Percentiles rank a stretch among this genome's conserved stretches.
These are phyloP conservation scores for Venturiaceae sp. DNA, from an alignment of 2,329 filamentous ascomycete species.

Conservation along the genomic window DNA sequence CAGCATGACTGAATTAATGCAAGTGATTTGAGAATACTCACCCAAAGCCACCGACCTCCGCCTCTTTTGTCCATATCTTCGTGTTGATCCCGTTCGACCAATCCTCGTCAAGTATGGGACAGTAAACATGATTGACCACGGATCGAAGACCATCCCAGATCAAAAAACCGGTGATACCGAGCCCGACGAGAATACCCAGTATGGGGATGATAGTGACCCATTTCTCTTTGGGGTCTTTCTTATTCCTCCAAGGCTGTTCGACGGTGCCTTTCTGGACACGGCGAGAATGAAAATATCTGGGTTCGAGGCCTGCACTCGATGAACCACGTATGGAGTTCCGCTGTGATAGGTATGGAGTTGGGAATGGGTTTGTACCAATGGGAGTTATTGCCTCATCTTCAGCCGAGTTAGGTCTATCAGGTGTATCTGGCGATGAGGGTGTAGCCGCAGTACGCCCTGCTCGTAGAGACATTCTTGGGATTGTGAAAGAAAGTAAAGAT, in stretches of 20 bases:
- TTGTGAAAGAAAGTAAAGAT: not conserved
- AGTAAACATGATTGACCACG: slow-evolving; percentile 68
- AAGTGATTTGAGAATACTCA: slow-evolving; percentile 32
- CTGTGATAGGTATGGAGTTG: not conserved
- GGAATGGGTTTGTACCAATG: not conserved
- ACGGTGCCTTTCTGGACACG: slow-evolving; percentile 62
- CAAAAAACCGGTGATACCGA: slow-evolving; percentile 59
- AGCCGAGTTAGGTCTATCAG: not conserved
- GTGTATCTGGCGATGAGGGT: not conserved
- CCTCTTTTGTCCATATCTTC: slow-evolving; percentile 63
- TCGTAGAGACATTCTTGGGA: not conserved
- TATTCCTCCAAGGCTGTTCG: slow-evolving; percentile 69
- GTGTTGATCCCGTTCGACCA: slow-evolving; percentile 51
- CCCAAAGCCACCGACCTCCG: slow-evolving; percentile 68
- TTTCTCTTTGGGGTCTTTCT: slow-evolving; percentile 68
- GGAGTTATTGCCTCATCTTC: not conserved
- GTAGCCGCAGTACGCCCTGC: not conserved
- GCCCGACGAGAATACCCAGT: slow-evolving; percentile 58
- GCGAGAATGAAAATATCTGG: slow-evolving; percentile 61
- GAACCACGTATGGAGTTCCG: not conserved
- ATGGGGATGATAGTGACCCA: slow-evolving; percentile 77
- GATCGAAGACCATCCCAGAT: slow-evolving; percentile 65
- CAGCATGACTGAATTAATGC: slow-evolving; percentile 1
- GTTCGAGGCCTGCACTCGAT: not conserved
- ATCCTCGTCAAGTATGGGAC: slow-evolving; percentile 55